Evolutionary conservation across 176 grass and related monocot species (phyloP).

Genomic region (Rhynchospora tenuis): DNA sequence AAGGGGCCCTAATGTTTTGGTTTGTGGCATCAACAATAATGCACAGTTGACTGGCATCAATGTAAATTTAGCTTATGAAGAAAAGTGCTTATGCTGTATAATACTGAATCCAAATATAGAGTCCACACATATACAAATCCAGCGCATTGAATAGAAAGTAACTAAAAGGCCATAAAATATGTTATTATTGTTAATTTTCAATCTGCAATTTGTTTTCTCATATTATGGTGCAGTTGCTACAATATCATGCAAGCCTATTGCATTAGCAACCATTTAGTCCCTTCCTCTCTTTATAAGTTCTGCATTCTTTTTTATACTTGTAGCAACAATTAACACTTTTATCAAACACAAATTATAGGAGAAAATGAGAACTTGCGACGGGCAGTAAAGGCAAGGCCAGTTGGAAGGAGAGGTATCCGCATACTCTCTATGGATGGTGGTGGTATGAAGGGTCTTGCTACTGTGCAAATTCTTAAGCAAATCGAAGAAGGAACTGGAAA

Average conservation of each 20-base stretch:
- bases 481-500: conserved; percentile 95
- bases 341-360: conserved; percentile 36
- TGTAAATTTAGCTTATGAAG: background rate
- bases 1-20: background rate
- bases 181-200: background rate
- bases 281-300: background rate
- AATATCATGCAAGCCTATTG: background rate
- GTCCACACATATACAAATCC: background rate
- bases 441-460: conserved; percentile 98
- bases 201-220: background rate
- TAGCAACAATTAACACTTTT: conserved; percentile 3
- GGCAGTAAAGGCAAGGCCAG: conserved; percentile 71
- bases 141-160: background rate
- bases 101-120: background rate
- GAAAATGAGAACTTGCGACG: conserved; percentile 92
- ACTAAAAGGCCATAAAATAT: background rate
- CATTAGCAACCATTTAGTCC: background rate
- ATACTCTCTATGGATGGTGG: conserved; percentile 99
- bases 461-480: conserved; percentile 97
- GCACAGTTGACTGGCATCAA: background rate
- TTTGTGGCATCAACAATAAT: background rate
- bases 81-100: background rate
- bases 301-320: background rate
- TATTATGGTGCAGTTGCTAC: background rate
- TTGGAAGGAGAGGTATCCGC: conserved; percentile 81